phyloP scores from a whole-genome alignment of 192 early-diverging fungal species.

The Kickxella alabastrina region DNA sequence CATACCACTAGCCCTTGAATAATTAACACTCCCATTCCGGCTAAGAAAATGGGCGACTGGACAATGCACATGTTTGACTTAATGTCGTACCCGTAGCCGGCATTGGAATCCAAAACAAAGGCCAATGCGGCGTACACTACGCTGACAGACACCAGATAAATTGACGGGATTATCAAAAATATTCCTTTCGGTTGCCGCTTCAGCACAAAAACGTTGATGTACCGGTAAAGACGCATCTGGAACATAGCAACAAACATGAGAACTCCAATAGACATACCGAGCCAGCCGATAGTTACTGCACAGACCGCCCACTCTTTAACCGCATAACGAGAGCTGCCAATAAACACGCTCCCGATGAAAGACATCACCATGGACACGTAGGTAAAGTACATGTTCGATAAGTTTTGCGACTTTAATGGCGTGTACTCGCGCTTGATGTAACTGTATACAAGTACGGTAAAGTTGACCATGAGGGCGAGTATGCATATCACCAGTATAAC shows the following conservation, averaged over 20 bases:
- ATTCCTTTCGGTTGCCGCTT: conserved; percentile 24
- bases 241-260: conserved; percentile 30
- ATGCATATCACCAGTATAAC: conserved; percentile 34
- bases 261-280: conserved; percentile 36
- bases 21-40: conserved; percentile 18
- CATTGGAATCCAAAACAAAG: conserved; percentile 13
- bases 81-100: conserved; percentile 20
- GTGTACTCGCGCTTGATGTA: conserved; percentile 32
- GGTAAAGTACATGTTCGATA: conserved; percentile 40
- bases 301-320: conserved; percentile 31
- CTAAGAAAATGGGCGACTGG: conserved; percentile 19
- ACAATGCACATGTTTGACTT: conserved; percentile 22
- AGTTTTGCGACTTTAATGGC: conserved; percentile 28
- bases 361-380: conserved; percentile 33
- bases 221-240: conserved; percentile 35
- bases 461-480: conserved; percentile 15
- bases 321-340: conserved; percentile 9
- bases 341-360: conserved; percentile 28
- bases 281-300: conserved; percentile 33
- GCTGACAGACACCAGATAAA: conserved; percentile 11
- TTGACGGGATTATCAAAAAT: conserved; percentile 25
- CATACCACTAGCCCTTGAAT: conserved; percentile 17
- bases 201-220: conserved; percentile 30
- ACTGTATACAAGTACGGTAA: conserved; percentile 24
- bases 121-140: conserved; percentile 19